Evolutionary conservation across 768 basidiomycete species (phyloP), one percentile per base, ranked within the genome.

Genomic region (Xerocomus spinulosus): DNA sequence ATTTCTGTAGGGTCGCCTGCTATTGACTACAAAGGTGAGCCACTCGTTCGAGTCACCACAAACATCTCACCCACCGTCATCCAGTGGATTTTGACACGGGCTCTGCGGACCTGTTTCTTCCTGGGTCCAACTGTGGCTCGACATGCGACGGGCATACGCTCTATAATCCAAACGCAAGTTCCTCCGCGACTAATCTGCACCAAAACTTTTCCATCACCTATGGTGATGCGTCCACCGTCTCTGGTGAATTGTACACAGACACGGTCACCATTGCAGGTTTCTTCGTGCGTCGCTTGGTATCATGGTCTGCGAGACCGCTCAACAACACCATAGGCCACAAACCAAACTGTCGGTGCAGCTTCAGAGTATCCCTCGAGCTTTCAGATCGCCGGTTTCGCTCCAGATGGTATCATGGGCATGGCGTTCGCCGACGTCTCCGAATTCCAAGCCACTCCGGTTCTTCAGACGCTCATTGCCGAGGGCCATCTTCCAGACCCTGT

Each of bases 391-490:
- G 42, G 9, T 3, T 66, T 56, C 13, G 30, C 50, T n/a, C 43
- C 64, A 1, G 67, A 68, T 33, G 69, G 70, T 6, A 42, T 71
- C 8, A 55, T 71, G 55, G 73, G 76, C 48, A 71, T 78, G 75
- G 73, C 61, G 0, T 78, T 74, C 61, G 46, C 58, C 12, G 40
- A 61, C 17, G 57, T 78, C 24, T 72, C 75, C 3, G 54, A 35
- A 3, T 74, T 67, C 51, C 48, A 48, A 17, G 59, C 64, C 4
- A 58, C 56, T 39, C 69, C 76, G 0, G 58, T 77, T 20, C 66
- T 76, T 49, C 70, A 77, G 41, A 73, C 71, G 7, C 69, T 80
- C 17, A 50, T 76, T 18, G 49, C 59, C 12, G 68, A 78, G 44
- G 64, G 60, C 14, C 49, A 59, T 35, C 58, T 70, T 2, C 50